Percentiles rank a stretch among this genome's conserved stretches.
Evolutionary conservation across 768 basidiomycete species (phyloP).

Genomic region (Termitomyces sp.): DNA sequence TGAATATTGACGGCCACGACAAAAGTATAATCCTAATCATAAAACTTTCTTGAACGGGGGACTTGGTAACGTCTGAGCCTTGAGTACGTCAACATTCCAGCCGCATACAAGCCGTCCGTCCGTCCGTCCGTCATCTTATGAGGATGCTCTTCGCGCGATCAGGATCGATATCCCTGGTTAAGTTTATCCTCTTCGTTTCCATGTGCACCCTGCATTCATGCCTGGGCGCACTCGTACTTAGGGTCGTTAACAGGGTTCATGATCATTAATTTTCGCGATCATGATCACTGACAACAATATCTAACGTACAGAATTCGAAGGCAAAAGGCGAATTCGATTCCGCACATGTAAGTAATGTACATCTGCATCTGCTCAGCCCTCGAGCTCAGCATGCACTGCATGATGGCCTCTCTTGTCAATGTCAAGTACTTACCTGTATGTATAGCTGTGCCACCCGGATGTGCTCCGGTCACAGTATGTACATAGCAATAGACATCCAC

Average conservation of each 20-base stretch:
- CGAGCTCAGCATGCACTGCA: neutral
- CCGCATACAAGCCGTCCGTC: neutral
- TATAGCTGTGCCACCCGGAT: neutral
- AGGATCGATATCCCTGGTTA: neutral
- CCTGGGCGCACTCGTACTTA: neutral
- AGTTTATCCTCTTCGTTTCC: conserved; percentile 4
- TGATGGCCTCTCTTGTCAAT: neutral
- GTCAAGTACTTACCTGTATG: neutral
- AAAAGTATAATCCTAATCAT: neutral
- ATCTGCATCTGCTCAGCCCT: neutral
- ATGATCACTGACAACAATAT: too few species aligned
- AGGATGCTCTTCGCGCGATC: neutral
- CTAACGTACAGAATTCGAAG: too few species aligned
- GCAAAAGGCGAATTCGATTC: neutral
- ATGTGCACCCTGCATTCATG: neutral
- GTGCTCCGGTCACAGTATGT: too few species aligned
- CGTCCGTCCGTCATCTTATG: too few species aligned
- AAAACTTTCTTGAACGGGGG: neutral
- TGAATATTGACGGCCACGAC: neutral
- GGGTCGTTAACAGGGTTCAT: neutral
- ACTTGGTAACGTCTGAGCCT: neutral
- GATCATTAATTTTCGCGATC: neutral
- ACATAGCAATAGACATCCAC: too few species aligned
- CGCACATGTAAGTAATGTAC: too few species aligned
- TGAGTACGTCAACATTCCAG: neutral